Base-by-base conservation (phyloP, 495 filamentous ascomycete species). In the Aspergillus avenaceus region DNA sequence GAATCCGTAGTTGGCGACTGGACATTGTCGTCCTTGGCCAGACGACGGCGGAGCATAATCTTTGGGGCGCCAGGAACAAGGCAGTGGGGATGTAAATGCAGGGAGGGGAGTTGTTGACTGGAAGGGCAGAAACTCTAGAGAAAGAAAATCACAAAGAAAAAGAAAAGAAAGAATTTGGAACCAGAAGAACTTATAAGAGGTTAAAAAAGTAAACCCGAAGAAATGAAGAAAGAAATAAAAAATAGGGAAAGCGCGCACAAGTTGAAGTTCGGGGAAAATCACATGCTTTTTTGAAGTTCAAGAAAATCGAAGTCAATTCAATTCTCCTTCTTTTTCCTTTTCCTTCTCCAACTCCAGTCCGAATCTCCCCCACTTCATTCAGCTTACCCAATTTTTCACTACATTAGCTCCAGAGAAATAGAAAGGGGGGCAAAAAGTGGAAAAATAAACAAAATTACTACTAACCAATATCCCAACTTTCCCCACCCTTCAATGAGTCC, bases 11-110 rank as follows among this genome's bases (percentile, higher is more conserved):
- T 41, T 47, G 47, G 38, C 22, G 46, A 38, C 29, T 41, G 45
- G 55, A 36, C 43, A 50, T 44, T 43, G 58, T 50, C 56, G 40
- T 66, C 70, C 58, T 72, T 70, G 60, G 45, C 63, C 53, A 58
- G 54, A 55, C 72, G 72, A 59, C 70, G 70, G 55, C 72, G 72
- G 58, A 70, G 53, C 71, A 74, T 74, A 54, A n/a, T n/a, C n/a
- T n/a, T n/a, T 59, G 60, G 51, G 52, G 45, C 48, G 56, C 53
- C 52, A 49, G 32, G 37, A 52, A 48, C 46, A 41, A 47, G 25
- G 47, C 44, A 43, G 50, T 26, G 22, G 41, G 19, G 32, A 47
- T 13, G 25, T 36, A 31, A 31, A 25, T 22, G 24, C 22, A 36
- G 31, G 49, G 18, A 41, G 47, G 54, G 50, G 36, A n/a, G n/a